Evolutionary conservation across 768 basidiomycete genomes (phyloP).

Genomic region (Symmetrospora coprosmae): DNA sequence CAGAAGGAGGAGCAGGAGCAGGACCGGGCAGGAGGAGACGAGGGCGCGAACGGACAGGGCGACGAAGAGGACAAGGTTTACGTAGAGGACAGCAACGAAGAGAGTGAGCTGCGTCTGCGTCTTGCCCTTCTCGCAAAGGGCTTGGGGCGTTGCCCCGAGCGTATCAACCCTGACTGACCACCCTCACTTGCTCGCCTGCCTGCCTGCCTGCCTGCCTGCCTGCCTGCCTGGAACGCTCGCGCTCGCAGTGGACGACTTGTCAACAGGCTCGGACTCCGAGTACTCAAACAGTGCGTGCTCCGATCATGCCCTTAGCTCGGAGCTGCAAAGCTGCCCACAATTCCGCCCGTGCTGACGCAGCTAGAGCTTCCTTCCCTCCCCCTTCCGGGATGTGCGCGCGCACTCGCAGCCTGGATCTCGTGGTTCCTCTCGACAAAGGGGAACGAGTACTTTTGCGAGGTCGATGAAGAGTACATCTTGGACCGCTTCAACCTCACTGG

Average conservation of each 20-base stretch:
- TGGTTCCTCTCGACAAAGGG: slow-evolving; percentile 41
- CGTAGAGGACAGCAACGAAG: not conserved
- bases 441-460: slow-evolving; percentile 99
- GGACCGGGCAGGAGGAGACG: no score
- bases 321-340: not conserved
- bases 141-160: no score
- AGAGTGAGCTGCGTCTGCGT: not conserved
- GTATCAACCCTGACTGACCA: no score
- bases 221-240: no score
- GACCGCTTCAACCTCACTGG: slow-evolving; percentile 98
- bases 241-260: slow-evolving; percentile 16
- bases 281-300: slow-evolving; percentile 18
- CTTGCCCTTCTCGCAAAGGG: no score
- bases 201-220: no score
- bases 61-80: no score
- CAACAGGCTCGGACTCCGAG: slow-evolving; percentile 23
- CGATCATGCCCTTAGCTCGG: not conserved
- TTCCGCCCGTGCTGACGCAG: not conserved
- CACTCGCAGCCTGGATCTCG: slow-evolving; percentile 21
- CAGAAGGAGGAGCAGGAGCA: not conserved
- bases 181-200: no score
- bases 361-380: not conserved
- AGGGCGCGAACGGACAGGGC: no score
- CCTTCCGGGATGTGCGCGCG: no score
- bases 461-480: slow-evolving; percentile 96